Conservation (phyloP, 345 rosid species). For the Kandelia obovata region DNA sequence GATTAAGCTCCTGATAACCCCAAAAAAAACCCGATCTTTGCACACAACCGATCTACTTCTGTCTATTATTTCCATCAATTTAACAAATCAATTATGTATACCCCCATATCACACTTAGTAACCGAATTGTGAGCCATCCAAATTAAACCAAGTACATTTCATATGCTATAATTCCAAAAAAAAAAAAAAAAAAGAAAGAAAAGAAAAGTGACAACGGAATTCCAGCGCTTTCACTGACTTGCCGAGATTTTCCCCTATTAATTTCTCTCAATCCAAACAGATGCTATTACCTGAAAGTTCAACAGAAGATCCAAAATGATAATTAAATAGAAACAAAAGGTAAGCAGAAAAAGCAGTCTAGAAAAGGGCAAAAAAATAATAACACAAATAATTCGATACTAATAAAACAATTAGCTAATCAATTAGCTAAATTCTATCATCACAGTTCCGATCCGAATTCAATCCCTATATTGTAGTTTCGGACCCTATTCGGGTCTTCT, state of each 20-base stretch:
- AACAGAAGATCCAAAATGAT: neutral
- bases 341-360: neutral
- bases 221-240: conserved; percentile 13
- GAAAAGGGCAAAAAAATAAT: neutral
- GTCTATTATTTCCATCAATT: conserved; percentile 30
- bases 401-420: conserved; percentile 3
- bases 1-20: conserved; percentile 29
- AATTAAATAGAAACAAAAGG: neutral
- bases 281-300: conserved; percentile 20
- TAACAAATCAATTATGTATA: conserved; percentile 22
- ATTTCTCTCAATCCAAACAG: conserved; percentile 21
- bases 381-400: neutral
- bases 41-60: conserved; percentile 40
- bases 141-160: neutral
- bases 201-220: conserved; percentile 10
- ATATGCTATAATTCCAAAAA: conserved; percentile 4
- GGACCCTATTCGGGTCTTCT: conserved; percentile 28
- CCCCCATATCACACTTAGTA: conserved; percentile 10
- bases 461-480: conserved; percentile 2
- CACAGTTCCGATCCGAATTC: conserved; percentile 25
- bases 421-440: neutral
- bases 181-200: neutral
- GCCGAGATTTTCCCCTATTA: conserved; percentile 15
- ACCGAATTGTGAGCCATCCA: conserved; percentile 6
- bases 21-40: conserved; percentile 30